Conservation (phyloP, 176 grass and related monocot species). For the Cenchrus americanus region DNA sequence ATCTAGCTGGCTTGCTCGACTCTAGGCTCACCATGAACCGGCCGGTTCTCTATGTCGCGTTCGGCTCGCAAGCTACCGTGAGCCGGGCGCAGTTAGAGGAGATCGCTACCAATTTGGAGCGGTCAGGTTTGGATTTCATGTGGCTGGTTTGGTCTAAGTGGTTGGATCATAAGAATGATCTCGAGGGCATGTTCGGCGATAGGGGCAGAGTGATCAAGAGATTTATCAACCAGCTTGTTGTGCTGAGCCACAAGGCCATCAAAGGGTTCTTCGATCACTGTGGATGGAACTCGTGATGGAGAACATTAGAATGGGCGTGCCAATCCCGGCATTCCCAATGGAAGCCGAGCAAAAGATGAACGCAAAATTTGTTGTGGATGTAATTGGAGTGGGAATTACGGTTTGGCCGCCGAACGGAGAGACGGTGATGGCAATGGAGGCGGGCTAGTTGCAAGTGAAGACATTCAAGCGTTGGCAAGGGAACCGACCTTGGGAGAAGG, state of each 20-base stretch:
- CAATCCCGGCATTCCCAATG: constrained; percentile 52
- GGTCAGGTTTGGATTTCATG: constrained; percentile 50
- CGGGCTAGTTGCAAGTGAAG: constrained; percentile 11
- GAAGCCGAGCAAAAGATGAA: constrained; percentile 57
- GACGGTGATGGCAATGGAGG: not conserved
- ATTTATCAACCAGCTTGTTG: too few relatives aligned
- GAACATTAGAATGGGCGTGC: constrained; percentile 41
- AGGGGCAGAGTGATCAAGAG: too few relatives aligned
- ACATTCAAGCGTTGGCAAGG: constrained; percentile 25
- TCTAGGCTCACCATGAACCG: constrained; percentile 39
- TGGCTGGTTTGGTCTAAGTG: constrained; percentile 44
- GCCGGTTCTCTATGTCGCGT: constrained; percentile 59
- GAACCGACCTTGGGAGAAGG: constrained; percentile 41
- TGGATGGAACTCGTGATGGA: constrained; percentile 71
- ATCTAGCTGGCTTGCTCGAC: constrained; percentile 43
- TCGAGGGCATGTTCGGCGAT: not conserved
- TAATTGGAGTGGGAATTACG: constrained; percentile 37
- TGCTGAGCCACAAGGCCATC: constrained; percentile 20
- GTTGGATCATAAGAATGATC: not conserved
- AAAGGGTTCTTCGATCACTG: constrained; percentile 54
- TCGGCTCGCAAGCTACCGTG: constrained; percentile 55
- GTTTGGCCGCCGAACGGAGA: constrained; percentile 13
- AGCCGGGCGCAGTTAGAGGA: constrained; percentile 42
- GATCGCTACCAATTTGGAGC: constrained; percentile 43
- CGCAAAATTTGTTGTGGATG: constrained; percentile 52